These are phyloP conservation scores for Carex parvula DNA, from an alignment of 176 grass and related monocot species.

Conservation along the genomic window DNA sequence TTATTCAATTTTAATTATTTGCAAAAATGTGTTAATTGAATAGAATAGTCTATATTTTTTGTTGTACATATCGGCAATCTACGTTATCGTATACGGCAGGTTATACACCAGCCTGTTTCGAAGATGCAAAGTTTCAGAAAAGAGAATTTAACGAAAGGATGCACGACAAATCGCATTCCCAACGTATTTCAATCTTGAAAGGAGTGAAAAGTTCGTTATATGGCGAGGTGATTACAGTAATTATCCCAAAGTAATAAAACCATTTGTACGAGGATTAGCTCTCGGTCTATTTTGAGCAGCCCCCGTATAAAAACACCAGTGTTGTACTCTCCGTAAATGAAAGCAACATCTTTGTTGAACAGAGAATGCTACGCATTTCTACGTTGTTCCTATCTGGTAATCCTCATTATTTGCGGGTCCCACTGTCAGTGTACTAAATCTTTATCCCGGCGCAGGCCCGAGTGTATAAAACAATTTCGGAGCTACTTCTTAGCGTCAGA, in stretches of 20 bases:
- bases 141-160: not conserved
- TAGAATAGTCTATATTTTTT: not conserved
- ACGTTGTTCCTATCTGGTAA: not conserved
- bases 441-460: not conserved
- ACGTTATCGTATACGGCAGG: not conserved
- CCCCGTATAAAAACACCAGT: not conserved
- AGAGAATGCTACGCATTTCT: not conserved
- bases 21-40: not conserved
- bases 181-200: not conserved
- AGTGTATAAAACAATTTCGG: not conserved
- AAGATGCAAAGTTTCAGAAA: not conserved
- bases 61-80: not conserved
- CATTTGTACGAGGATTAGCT: slow-evolving; percentile 9
- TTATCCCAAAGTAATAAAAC: not conserved
- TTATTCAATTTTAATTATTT: not conserved
- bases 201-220: not conserved
- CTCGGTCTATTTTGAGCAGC: not conserved
- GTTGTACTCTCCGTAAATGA: not conserved
- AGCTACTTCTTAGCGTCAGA: not conserved
- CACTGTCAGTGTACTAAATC: not conserved
- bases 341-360: not conserved
- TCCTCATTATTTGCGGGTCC: not conserved
- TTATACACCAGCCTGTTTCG: not conserved
- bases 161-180: not conserved
- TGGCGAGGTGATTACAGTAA: not conserved